Conservation (phyloP, 2,329 filamentous ascomycete genomes). For the Pseudopithomyces chartarum region DNA sequence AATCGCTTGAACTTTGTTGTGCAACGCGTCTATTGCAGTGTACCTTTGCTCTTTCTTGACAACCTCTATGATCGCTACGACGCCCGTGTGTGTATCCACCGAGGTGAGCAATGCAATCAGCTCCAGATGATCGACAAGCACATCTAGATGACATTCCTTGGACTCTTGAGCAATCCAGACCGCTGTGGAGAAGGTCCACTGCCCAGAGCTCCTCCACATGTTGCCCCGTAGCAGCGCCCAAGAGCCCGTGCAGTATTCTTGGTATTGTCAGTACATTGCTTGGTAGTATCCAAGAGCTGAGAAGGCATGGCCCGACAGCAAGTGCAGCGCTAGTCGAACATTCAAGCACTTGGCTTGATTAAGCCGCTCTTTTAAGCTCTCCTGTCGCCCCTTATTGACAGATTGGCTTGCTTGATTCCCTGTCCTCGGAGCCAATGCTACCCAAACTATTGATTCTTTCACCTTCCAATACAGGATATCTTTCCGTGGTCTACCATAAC, state of each 20-base stretch:
- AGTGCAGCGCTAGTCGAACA: neutral
- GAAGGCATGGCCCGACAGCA: neutral
- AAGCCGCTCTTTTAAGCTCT: neutral
- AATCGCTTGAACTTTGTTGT: neutral
- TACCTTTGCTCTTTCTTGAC: neutral
- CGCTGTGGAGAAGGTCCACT: slow-evolving; percentile 20
- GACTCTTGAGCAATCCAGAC: slow-evolving; percentile 11
- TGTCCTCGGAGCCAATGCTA: no score
- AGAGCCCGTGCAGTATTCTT: slow-evolving; percentile 18
- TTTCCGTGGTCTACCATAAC: no score
- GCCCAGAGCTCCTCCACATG: slow-evolving; percentile 16
- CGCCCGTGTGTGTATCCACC: neutral
- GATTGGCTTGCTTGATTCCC: neutral
- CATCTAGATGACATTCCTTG: slow-evolving; percentile 9
- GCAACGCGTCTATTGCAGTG: slow-evolving; percentile 1
- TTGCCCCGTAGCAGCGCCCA: slow-evolving; percentile 12
- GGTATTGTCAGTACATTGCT: slow-evolving; percentile 11
- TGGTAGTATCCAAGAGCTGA: slow-evolving; percentile 1
- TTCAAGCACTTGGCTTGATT: neutral
- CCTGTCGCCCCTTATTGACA: neutral
- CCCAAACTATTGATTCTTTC: neutral
- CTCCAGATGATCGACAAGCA: neutral
- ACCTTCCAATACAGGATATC: neutral
- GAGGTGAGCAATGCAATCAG: neutral
- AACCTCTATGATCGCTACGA: neutral